These are phyloP conservation scores for Pyrenula massariospora DNA, from an alignment of 495 filamentous ascomycete genomes.

Conservation along the genomic window DNA sequence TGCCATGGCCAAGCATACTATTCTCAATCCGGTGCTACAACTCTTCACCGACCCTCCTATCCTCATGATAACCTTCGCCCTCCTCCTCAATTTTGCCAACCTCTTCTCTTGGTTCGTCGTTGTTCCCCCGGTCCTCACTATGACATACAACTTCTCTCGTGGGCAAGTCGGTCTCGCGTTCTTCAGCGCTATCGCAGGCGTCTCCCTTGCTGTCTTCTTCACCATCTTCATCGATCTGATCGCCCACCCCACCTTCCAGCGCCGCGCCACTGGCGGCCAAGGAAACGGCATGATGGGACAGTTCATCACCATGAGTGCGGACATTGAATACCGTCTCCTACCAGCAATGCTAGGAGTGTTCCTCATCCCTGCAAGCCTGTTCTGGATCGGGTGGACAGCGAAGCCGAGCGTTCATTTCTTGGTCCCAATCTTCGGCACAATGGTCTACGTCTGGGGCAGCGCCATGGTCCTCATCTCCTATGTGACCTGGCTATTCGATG, in stretches of 20 bases:
- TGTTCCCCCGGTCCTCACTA: conserved; percentile 21
- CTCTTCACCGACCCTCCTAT: conserved; percentile 27
- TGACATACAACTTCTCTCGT: conserved; percentile 21
- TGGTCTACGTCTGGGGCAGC: conserved; percentile 61
- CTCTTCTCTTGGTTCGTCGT: conserved; percentile 29
- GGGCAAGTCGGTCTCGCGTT: conserved; percentile 26
- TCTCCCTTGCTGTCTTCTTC: conserved; percentile 30
- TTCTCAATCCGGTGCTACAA: conserved; percentile 22
- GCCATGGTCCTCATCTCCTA: conserved; percentile 54
- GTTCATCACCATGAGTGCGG: neutral
- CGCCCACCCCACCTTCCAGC: conserved; percentile 20
- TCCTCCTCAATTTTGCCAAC: conserved; percentile 24
- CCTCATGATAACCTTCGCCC: conserved; percentile 13
- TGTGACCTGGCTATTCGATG: conserved; percentile 68
- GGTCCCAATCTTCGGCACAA: conserved; percentile 50
- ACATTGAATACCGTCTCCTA: conserved; percentile 39
- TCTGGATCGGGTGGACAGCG: conserved; percentile 67
- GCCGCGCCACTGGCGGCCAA: conserved; percentile 4
- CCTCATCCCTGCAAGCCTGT: conserved; percentile 46
- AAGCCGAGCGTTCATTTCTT: conserved; percentile 42
- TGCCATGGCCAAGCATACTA: conserved; percentile 22
- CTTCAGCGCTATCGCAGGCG: conserved; percentile 39
- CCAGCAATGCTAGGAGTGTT: conserved; percentile 56
- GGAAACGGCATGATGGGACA: conserved; percentile 10
- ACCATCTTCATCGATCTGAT: conserved; percentile 27